A percentile compares a stretch with the other conserved stretches of the same genome.
Conservation (phyloP, 2,329 filamentous ascomycete species). For the Xenoacremonium recifei region DNA sequence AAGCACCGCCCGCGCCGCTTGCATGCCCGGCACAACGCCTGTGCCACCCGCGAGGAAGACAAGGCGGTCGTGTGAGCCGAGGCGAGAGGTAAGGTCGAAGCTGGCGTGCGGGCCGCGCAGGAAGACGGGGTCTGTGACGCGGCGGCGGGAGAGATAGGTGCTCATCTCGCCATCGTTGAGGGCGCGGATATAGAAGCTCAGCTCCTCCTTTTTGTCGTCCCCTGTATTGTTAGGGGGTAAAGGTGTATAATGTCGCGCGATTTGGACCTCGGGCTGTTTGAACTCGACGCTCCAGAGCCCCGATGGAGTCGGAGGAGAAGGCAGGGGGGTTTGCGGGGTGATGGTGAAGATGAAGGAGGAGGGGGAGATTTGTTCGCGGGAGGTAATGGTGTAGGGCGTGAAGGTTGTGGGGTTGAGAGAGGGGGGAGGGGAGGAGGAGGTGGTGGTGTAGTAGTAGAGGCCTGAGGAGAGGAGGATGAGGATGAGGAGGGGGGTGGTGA, state of each 20-base stretch:
- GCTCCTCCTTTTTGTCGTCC: constrained; percentile 34
- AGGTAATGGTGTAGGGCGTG: constrained; percentile 62
- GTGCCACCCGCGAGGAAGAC: constrained; percentile 91
- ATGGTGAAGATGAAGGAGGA: constrained; percentile 70
- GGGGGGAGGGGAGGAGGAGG: constrained; percentile 20
- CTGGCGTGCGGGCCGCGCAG: constrained; percentile 77
- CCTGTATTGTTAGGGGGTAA: constrained; percentile 55
- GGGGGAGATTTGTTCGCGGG: constrained; percentile 61
- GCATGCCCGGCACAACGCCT: constrained; percentile 85
- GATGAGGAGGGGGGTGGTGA: constrained; percentile 19
- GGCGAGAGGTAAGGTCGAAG: constrained; percentile 45
- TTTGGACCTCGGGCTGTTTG: constrained; percentile 92
- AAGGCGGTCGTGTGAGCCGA: constrained; percentile 42
- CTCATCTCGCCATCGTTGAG: constrained; percentile 84
- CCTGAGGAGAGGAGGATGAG: constrained; percentile 21
- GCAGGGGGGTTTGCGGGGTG: constrained; percentile 36
- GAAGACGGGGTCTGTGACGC: constrained; percentile 63
- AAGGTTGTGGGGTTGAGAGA: constrained; percentile 60
- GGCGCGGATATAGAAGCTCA: constrained; percentile 77
- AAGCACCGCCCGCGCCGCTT: constrained; percentile 67
- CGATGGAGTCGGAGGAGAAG: constrained; percentile 32
- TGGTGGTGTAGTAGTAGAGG: constrained; percentile 24
- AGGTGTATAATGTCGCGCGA: constrained; percentile 88
- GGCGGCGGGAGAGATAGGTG: constrained; percentile 68
- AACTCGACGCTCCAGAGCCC: constrained; percentile 88